phyloP scores from a whole-genome alignment of 805 yeast genomes.

The Kregervanrija delftensis region DNA sequence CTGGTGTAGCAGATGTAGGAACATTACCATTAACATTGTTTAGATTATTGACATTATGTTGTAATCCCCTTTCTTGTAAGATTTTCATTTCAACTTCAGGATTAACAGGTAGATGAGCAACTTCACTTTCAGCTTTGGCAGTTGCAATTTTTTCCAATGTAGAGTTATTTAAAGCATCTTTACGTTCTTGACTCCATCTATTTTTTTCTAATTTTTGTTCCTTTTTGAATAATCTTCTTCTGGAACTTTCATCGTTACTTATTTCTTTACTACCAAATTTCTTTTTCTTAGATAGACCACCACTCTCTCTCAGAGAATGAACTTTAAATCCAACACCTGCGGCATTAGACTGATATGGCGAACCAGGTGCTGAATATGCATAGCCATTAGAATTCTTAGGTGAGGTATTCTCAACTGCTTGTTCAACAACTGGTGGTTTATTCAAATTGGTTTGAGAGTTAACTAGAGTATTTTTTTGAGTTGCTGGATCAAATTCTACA shows the following conservation, averaged over 20 bases:
- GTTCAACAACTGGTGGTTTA: background rate
- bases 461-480: conserved; percentile 20
- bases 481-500: conserved; percentile 18
- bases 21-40: no score
- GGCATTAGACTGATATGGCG: conserved; percentile 22
- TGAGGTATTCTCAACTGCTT: background rate
- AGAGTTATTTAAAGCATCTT: conserved; percentile 11
- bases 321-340: conserved; percentile 23
- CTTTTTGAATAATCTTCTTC: conserved; percentile 14
- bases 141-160: background rate
- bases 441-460: conserved; percentile 11
- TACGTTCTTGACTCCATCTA: conserved; percentile 20
- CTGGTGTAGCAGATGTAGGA: no score
- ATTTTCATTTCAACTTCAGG: conserved; percentile 5
- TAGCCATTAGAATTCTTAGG: background rate
- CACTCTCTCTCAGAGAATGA: conserved; percentile 23
- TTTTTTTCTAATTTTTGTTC: conserved; percentile 19
- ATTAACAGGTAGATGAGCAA: conserved; percentile 6
- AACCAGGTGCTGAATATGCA: conserved; percentile 1
- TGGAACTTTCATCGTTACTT: conserved; percentile 5
- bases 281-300: conserved; percentile 7
- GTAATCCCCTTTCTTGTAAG: background rate
- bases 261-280: conserved; percentile 1
- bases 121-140: conserved; percentile 11
- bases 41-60: no score